phyloP scores from a whole-genome alignment of 1,139 yeast genomes.

The Pichia sp. region DNA sequence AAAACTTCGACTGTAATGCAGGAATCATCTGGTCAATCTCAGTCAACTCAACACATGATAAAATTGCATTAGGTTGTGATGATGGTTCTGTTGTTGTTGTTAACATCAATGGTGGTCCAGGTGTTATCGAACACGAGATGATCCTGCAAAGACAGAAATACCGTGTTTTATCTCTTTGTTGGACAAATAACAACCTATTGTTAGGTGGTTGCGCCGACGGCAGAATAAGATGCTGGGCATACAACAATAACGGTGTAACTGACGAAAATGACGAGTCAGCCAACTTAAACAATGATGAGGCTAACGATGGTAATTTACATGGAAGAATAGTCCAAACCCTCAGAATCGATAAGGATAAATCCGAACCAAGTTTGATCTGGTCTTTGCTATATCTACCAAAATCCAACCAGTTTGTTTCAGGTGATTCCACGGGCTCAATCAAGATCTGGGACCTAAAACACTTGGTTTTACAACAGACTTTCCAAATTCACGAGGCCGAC shows the following conservation, averaged over 20 bases:
- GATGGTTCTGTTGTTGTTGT: conserved; percentile 85
- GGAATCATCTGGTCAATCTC: conserved; percentile 92
- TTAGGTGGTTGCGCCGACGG: conserved; percentile 98
- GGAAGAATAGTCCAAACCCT: conserved; percentile 29
- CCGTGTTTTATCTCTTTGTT: conserved; percentile 70
- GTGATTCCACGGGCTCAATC: conserved; percentile 92
- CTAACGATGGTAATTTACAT: conserved; percentile 4
- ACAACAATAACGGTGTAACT: conserved; percentile 1
- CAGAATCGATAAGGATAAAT: conserved; percentile 51
- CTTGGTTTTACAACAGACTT: conserved; percentile 72
- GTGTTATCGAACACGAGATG: conserved; percentile 65
- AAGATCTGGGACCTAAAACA: conserved; percentile 86
- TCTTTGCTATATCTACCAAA: conserved; percentile 57
- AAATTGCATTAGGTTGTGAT: conserved; percentile 88
- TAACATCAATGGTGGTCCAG: conserved; percentile 78
- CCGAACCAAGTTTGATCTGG: conserved; percentile 71
- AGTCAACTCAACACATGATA: conserved; percentile 50
- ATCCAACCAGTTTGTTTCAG: conserved; percentile 70
- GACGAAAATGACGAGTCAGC: neutral
- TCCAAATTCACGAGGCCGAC: conserved; percentile 86
- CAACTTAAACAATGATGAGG: conserved; percentile 10
- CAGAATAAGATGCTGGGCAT: conserved; percentile 75
- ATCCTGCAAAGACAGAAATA: conserved; percentile 82
- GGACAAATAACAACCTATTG: conserved; percentile 56
- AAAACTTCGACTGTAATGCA: conserved; percentile 83